Evolutionary conservation across 129 eudicot genomes (phyloP), one percentile per base, ranked within the genome.

Genomic region (Pseudognaphalium luteoalbum): DNA sequence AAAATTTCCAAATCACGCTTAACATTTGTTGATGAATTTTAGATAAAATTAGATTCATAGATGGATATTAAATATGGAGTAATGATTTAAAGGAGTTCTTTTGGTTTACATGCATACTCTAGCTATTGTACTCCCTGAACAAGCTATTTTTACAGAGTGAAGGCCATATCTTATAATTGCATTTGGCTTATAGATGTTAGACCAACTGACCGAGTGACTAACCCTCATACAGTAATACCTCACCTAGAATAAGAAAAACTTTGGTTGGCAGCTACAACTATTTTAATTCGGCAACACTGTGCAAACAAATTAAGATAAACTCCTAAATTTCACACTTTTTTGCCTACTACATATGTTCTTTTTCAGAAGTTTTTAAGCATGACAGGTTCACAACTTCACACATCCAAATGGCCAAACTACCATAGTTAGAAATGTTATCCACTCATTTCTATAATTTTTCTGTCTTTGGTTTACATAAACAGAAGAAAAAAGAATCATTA

Each of bases 391-490:
- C 6, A n/a, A 57, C 30, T 67, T 67, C n/a, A 67, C 71, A n/a
- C 52, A 39, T 37, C 30, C 52, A 67, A 66, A 67, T 19, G 71
- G 52, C 30, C 71, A 35, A 67, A 67, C 71, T 67, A 67, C 29
- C n/a, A 34, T 22, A 21, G 58, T 69, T 41, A 69, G 20, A 41
- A 41, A 41, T 69, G 73, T 42, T 42, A 21, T 67, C 10, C 70
- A 20, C 71, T 67, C 71, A 37, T 17, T 67, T 37, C 52, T 67
- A 37, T n/a, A 37, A 14, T 16, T 37, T 65, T 39, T 57, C 25
- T 7, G 71, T 29, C 28, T 51, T 70, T 70, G 50, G 8, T 51
- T 70, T 70, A 4, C 59, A 59, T 22, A 12, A 73, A 19, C 51
- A 74, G 21, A 61, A 29, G 22, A 19, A 16, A 47, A 58, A 58